These are phyloP conservation scores for Candida maesae DNA, from an alignment of 805 yeast genomes.

Conservation along the genomic window DNA sequence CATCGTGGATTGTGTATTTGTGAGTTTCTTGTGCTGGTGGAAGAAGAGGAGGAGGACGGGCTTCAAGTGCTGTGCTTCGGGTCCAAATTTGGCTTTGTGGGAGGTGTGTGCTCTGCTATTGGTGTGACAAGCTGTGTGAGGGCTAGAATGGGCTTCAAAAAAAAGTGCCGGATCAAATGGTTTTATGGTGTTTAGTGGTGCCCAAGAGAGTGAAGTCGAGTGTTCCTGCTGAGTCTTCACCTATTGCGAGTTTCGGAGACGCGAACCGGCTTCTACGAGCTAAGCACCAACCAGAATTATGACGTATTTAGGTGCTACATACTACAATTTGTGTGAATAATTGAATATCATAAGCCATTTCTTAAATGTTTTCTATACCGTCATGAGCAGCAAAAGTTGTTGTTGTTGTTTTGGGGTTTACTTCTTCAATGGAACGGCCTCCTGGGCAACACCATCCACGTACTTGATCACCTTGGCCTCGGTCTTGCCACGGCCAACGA, in stretches of 20 bases:
- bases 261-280: neutral
- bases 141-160: no score
- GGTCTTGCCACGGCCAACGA: constrained; percentile 62
- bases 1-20: no score
- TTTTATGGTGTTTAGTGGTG: neutral
- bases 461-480: constrained; percentile 73
- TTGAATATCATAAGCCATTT: constrained; percentile 1
- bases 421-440: constrained; percentile 32
- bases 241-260: constrained; percentile 1
- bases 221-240: neutral
- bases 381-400: no score
- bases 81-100: no score
- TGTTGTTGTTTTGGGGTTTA: neutral
- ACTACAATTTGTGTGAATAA: no score
- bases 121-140: no score
- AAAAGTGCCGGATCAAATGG: no score
- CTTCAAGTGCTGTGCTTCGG: no score
- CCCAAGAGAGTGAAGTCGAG: neutral
- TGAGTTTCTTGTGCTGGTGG: no score
- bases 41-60: neutral
- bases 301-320: no score
- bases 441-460: constrained; percentile 58
- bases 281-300: neutral
- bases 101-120: no score
- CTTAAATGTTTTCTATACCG: neutral